These are phyloP conservation scores for Pachysandra terminalis DNA, from an alignment of 164 flowering plant genomes.

Conservation along the genomic window DNA sequence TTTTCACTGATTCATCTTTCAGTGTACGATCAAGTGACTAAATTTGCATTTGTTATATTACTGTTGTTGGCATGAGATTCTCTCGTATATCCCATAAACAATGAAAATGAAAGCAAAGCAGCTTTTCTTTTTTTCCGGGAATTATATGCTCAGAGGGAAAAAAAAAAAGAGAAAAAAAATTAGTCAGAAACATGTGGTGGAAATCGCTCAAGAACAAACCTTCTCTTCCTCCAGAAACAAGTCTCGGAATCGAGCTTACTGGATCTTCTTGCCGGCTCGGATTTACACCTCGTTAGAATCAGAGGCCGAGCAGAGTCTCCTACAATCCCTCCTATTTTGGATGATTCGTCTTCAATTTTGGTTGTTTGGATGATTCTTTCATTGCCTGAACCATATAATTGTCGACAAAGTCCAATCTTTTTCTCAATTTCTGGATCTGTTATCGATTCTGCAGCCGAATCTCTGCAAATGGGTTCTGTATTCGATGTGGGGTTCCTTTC, in stretches of 20 bases:
- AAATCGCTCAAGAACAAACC: constrained; percentile 24
- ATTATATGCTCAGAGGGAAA: constrained; percentile 1
- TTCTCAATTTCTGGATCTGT: constrained; percentile 22
- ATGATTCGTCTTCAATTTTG: background rate
- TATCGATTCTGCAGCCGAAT: constrained; percentile 23
- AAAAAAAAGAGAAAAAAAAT: constrained; percentile 7
- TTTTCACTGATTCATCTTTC: constrained; percentile 7
- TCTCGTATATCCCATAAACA: constrained; percentile 18
- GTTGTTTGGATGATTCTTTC: background rate
- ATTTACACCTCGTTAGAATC: constrained; percentile 44
- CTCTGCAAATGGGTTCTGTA: constrained; percentile 15
- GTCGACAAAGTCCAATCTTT: constrained; percentile 13
- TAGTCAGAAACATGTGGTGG: constrained; percentile 15
- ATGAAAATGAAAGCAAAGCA: constrained; percentile 2
- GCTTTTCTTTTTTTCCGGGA: constrained; percentile 11
- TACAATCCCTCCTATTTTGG: constrained; percentile 3
- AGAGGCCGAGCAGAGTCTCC: constrained; percentile 22
- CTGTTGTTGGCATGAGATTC: constrained; percentile 22
- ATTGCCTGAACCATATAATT: constrained; percentile 8
- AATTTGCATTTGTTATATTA: constrained; percentile 3
- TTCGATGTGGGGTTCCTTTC: constrained; percentile 11
- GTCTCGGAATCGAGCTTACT: constrained; percentile 26
- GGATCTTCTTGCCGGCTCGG: constrained; percentile 52
- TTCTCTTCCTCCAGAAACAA: constrained; percentile 26
- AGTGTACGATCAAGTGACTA: background rate